phyloP scores from a whole-genome alignment of 495 filamentous ascomycete genomes.

The Podospora pseudocomata region DNA sequence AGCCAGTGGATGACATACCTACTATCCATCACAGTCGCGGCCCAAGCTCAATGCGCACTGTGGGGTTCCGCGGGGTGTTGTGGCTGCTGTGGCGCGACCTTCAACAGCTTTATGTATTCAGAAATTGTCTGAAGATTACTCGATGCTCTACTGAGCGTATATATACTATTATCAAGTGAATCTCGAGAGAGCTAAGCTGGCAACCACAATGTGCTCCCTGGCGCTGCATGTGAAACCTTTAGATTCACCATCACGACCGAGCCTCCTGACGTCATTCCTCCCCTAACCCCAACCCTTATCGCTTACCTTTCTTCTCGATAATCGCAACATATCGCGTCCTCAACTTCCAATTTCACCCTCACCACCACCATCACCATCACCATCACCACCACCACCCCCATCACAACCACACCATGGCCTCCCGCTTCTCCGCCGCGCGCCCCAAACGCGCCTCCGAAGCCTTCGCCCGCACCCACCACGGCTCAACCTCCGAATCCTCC shows the following conservation, averaged over 20 bases:
- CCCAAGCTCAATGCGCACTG: background rate
- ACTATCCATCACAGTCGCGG: background rate
- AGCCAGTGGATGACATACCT: slow-evolving; percentile 12
- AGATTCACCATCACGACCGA: background rate
- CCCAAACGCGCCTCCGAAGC: slow-evolving; percentile 80
- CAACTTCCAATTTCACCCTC: background rate
- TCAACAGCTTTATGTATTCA: background rate
- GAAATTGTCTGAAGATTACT: background rate
- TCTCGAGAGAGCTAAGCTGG: too few species aligned
- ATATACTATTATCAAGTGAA: too few species aligned
- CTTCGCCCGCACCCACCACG: slow-evolving; percentile 68
- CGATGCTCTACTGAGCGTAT: too few species aligned
- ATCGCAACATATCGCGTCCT: background rate
- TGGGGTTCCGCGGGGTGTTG: slow-evolving; percentile 3
- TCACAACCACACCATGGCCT: slow-evolving; percentile 51
- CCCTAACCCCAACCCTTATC: background rate
- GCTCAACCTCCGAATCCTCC: slow-evolving; percentile 45
- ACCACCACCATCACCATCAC: background rate
- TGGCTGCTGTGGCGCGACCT: slow-evolving; percentile 20
- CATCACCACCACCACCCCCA: background rate
- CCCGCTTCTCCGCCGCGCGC: slow-evolving; percentile 60
- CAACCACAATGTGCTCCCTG: background rate
- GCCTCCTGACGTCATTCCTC: background rate
- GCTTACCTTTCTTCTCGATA: background rate
- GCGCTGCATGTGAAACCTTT: background rate